Evolutionary conservation across 768 basidiomycete species (phyloP).

Genomic region (Guyanaporus albipodus): DNA sequence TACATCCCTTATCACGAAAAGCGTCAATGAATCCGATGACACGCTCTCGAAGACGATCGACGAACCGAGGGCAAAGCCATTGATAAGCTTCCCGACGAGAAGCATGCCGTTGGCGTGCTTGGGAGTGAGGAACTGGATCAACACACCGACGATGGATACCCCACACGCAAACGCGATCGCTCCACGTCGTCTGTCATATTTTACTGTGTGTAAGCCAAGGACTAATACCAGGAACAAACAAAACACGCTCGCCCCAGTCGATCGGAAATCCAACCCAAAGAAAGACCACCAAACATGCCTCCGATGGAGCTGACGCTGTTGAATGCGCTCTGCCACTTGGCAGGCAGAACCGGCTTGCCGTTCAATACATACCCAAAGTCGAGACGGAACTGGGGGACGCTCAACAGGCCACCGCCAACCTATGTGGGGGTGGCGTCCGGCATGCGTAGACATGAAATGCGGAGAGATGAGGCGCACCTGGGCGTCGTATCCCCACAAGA

Average conservation of each 20-base stretch:
- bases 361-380: conserved; percentile 22
- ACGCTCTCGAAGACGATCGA: background rate
- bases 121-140: conserved; percentile 24
- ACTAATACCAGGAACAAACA: background rate
- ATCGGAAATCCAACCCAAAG: conserved; percentile 22
- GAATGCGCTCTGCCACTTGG: conserved; percentile 29
- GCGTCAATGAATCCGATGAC: background rate
- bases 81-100: conserved; percentile 24
- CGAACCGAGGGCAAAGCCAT: conserved; percentile 25
- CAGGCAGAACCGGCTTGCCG: conserved; percentile 13
- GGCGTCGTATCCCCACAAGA: conserved; percentile 26
- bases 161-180: conserved; percentile 20
- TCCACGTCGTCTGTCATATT: conserved; percentile 18
- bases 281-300: conserved; percentile 26
- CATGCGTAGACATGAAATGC: too few relatives aligned
- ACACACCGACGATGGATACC: conserved; percentile 21
- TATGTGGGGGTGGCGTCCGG: background rate
- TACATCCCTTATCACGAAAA: conserved; percentile 17
- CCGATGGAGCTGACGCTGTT: conserved; percentile 24
- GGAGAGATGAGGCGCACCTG: conserved; percentile 18
- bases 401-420: conserved; percentile 20
- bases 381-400: conserved; percentile 22
- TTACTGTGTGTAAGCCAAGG: background rate
- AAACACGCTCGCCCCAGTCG: conserved; percentile 12
- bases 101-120: conserved; percentile 23